phyloP scores from a whole-genome alignment of 352 stramenopile species.

The Phytophthora meadii region DNA sequence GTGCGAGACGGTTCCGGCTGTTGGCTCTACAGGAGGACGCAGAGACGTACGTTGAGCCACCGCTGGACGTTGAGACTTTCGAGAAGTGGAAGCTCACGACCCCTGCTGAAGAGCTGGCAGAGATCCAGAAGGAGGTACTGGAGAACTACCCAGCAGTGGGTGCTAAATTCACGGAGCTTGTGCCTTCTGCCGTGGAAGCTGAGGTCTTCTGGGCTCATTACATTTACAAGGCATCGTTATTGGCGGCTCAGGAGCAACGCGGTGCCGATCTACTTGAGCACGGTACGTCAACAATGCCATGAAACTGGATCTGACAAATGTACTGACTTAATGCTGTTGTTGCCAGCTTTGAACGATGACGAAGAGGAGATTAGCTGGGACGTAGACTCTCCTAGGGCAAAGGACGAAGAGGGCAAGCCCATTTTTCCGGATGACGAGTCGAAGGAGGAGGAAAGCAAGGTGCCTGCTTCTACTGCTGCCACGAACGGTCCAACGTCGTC shows the following conservation, averaged over 20 bases:
- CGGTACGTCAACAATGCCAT: slow-evolving; percentile 33
- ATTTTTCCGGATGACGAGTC: slow-evolving; percentile 58
- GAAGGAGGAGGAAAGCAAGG: slow-evolving; percentile 45
- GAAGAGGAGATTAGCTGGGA: slow-evolving; percentile 81
- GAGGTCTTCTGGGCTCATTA: slow-evolving; percentile 78
- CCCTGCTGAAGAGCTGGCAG: slow-evolving; percentile 39
- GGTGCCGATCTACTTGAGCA: slow-evolving; percentile 70
- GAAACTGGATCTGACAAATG: too few relatives aligned
- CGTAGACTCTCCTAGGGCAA: slow-evolving; percentile 59
- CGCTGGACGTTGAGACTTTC: slow-evolving; percentile 67
- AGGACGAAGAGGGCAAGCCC: slow-evolving; percentile 42
- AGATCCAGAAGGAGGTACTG: slow-evolving; percentile 63
- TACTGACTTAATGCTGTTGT: slow-evolving; percentile 7
- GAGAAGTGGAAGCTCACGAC: slow-evolving; percentile 61
- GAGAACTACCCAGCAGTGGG: slow-evolving; percentile 69
- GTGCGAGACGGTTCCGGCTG: slow-evolving; percentile 61
- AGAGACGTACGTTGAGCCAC: slow-evolving; percentile 68
- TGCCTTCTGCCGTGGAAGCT: slow-evolving; percentile 53
- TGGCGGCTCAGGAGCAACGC: slow-evolving; percentile 73
- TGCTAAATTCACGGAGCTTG: slow-evolving; percentile 63
- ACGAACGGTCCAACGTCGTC: slow-evolving; percentile 42
- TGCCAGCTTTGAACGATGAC: slow-evolving; percentile 58
- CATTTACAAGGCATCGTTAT: slow-evolving; percentile 76
- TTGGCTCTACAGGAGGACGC: slow-evolving; percentile 69
- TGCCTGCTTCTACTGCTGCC: slow-evolving; percentile 7